phyloP scores from a whole-genome alignment of 345 rosid genomes.

The Eucalyptus albens region DNA sequence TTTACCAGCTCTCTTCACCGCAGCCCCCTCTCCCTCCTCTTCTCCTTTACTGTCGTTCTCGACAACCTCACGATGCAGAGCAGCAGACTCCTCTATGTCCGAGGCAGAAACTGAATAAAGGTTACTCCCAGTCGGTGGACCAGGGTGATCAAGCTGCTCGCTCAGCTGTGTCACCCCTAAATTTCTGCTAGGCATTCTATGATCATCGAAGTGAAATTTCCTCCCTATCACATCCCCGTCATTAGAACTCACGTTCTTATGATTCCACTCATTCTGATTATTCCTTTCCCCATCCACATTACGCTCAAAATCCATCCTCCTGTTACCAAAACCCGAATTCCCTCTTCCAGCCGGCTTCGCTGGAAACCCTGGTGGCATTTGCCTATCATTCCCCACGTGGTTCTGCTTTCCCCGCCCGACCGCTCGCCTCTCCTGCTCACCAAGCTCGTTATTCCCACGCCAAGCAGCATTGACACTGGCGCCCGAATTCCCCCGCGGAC shows the following conservation, averaged over 20 bases:
- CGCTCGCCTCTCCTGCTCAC: slow-evolving; percentile 10
- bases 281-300: slow-evolving; percentile 15
- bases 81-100: slow-evolving; percentile 31
- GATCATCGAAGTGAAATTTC: slow-evolving; percentile 11
- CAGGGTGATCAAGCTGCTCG: slow-evolving; percentile 57
- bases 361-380: slow-evolving; percentile 34
- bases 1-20: background rate
- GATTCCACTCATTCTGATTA: slow-evolving; percentile 6
- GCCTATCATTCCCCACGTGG: slow-evolving; percentile 8
- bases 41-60: background rate
- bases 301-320: slow-evolving; percentile 14
- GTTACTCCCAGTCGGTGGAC: slow-evolving; percentile 39
- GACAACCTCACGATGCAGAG: slow-evolving; percentile 10
- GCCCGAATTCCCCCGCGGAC: slow-evolving; percentile 6
- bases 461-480: slow-evolving; percentile 4
- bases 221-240: background rate
- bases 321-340: slow-evolving; percentile 12
- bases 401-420: slow-evolving; percentile 25
- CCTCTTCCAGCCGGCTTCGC: slow-evolving; percentile 13
- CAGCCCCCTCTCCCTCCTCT: background rate
- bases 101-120: slow-evolving; percentile 37
- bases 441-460: slow-evolving; percentile 8
- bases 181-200: slow-evolving; percentile 6
- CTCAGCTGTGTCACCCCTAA: slow-evolving; percentile 14
- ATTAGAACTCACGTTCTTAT: slow-evolving; percentile 1